A percentile compares a stretch with the other conserved stretches of the same genome.
Evolutionary conservation across 1,139 yeast species (phyloP).

Genomic region (Candida tetrigidarum): DNA sequence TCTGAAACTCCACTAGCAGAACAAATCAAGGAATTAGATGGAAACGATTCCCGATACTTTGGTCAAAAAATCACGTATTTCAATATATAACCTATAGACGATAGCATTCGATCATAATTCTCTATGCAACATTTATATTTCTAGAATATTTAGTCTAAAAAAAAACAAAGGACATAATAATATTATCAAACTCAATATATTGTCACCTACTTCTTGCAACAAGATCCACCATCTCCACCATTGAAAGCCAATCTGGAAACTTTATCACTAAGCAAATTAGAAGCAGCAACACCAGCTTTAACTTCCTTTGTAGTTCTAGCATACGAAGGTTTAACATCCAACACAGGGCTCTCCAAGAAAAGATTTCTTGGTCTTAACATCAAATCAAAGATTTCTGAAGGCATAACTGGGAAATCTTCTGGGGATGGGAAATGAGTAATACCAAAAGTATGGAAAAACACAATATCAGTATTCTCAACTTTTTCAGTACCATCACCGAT

Average conservation of each 20-base stretch:
- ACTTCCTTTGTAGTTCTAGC: constrained; percentile 67
- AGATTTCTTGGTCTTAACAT: constrained; percentile 79
- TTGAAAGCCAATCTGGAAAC: constrained; percentile 45
- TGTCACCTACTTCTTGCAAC: constrained; percentile 23
- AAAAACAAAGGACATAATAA: not conserved
- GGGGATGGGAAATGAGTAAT: constrained; percentile 88
- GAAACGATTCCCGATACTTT: not conserved
- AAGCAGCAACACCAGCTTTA: constrained; percentile 30
- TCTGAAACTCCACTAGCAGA: not conserved
- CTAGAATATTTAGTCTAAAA: not conserved
- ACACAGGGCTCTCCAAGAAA: constrained; percentile 75
- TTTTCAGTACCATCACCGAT: constrained; percentile 66
- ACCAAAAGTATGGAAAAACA: constrained; percentile 81
- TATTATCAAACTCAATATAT: not conserved
- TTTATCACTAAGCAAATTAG: constrained; percentile 30
- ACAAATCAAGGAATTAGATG: not conserved
- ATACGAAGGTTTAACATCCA: constrained; percentile 74
- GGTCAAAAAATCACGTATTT: too few species aligned
- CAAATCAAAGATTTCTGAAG: constrained; percentile 77
- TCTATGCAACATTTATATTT: too few species aligned
- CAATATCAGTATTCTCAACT: constrained; percentile 70
- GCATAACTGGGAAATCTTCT: constrained; percentile 91
- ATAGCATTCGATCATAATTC: too few species aligned
- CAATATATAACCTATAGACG: too few species aligned
- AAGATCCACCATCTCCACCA: constrained; percentile 8